Conservation (phyloP, 2,329 filamentous ascomycete species). For the Fusarium nygamai region DNA sequence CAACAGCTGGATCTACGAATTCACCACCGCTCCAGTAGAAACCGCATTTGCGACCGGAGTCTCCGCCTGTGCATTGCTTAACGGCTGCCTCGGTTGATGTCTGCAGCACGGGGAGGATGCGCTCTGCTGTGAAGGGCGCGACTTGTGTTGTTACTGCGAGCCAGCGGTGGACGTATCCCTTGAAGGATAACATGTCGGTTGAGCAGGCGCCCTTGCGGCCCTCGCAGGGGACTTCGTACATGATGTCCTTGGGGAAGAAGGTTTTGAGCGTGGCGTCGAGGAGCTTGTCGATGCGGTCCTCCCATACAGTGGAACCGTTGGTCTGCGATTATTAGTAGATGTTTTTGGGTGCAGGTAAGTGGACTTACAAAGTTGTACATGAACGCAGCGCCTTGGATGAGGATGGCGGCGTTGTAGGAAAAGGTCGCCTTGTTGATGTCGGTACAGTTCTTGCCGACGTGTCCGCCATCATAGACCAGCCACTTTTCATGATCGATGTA, state of each 20-base stretch:
- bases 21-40: constrained; percentile 66
- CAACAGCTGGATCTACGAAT: constrained; percentile 58
- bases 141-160: constrained; percentile 68
- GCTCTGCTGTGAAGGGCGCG: constrained; percentile 66
- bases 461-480: constrained; percentile 72
- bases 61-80: constrained; percentile 69
- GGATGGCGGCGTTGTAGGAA: constrained; percentile 72
- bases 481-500: constrained; percentile 69
- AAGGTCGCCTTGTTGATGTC: constrained; percentile 71
- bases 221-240: constrained; percentile 76
- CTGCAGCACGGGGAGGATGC: constrained; percentile 66
- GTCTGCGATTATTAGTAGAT: constrained; percentile 50
- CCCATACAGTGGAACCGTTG: constrained; percentile 65
- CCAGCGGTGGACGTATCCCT: constrained; percentile 75
- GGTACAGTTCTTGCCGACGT: constrained; percentile 67
- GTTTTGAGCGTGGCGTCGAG: constrained; percentile 58
- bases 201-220: constrained; percentile 65
- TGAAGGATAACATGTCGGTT: constrained; percentile 77
- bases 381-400: constrained; percentile 70
- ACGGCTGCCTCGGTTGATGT: constrained; percentile 69
- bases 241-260: constrained; percentile 67
- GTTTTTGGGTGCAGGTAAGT: fast-evolving
- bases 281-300: constrained; percentile 63
- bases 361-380: constrained; percentile 71
- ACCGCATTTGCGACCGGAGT: constrained; percentile 68